Evolutionary conservation across 768 basidiomycete genomes (phyloP).

Genomic region (Mycena kentingensis): DNA sequence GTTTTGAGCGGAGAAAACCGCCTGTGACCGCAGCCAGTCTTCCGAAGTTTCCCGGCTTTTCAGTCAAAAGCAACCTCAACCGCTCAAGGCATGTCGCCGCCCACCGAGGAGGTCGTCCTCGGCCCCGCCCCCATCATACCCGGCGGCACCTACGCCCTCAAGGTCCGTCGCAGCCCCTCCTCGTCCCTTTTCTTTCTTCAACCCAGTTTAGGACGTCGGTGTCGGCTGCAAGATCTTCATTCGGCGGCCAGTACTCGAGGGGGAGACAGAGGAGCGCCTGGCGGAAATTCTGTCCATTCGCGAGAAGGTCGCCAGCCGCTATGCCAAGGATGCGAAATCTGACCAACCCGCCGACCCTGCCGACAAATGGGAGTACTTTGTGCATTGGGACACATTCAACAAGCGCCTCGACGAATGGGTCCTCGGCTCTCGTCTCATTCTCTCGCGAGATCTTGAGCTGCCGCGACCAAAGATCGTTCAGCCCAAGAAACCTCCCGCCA

Average conservation of each 20-base stretch:
- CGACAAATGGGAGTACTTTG: constrained; percentile 91
- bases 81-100: constrained; percentile 18
- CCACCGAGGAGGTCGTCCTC: constrained; percentile 36
- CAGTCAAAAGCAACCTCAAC: background rate
- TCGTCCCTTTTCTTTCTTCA: constrained; percentile 34
- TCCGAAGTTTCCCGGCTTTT: too few relatives aligned
- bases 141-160: constrained; percentile 76
- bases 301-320: constrained; percentile 70
- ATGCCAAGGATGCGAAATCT: constrained; percentile 44
- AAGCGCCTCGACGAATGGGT: constrained; percentile 99
- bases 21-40: too few relatives aligned
- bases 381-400: constrained; percentile 99
- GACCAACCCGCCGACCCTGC: constrained; percentile 57
- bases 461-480: constrained; percentile 80
- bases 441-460: constrained; percentile 90
- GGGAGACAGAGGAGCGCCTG: constrained; percentile 82
- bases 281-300: constrained; percentile 96
- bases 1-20: background rate
- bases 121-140: constrained; percentile 65
- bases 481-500: constrained; percentile 51
- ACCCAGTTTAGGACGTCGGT: constrained; percentile 64
- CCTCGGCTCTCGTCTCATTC: constrained; percentile 79
- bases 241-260: constrained; percentile 73
- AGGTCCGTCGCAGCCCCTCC: constrained; percentile 49
- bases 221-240: constrained; percentile 97